Evolutionary conservation across 768 basidiomycete genomes (phyloP).

Genomic region (Coprinellus micaceus): DNA sequence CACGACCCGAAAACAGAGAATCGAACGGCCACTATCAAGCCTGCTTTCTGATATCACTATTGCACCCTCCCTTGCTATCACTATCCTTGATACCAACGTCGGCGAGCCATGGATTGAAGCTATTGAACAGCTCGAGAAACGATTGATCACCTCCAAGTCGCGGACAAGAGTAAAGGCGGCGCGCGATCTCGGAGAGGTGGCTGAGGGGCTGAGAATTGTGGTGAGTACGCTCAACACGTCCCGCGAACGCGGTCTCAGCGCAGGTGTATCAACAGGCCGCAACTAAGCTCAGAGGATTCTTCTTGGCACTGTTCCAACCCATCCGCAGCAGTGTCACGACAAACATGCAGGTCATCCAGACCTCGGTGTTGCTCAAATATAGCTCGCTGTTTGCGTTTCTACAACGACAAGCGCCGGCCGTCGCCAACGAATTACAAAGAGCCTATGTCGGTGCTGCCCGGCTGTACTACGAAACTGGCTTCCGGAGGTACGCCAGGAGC

Average conservation of each 20-base stretch:
- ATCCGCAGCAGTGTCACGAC: constrained; percentile 81
- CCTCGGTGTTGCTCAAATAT: constrained; percentile 81
- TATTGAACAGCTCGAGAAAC: constrained; percentile 77
- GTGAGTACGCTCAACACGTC: constrained; percentile 40
- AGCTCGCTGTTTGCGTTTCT: constrained; percentile 80
- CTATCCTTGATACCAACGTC: constrained; percentile 81
- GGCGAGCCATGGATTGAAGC: constrained; percentile 85
- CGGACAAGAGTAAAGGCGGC: constrained; percentile 85
- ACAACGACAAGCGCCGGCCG: constrained; percentile 72
- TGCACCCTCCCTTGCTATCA: constrained; percentile 70
- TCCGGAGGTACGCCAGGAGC: constrained; percentile 83
- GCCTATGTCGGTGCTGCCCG: constrained; percentile 81
- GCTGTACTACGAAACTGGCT: constrained; percentile 93
- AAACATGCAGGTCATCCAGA: constrained; percentile 91
- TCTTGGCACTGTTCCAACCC: constrained; percentile 78
- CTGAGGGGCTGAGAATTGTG: constrained; percentile 84
- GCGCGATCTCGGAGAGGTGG: constrained; percentile 75
- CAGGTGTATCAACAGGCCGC: constrained; percentile 56
- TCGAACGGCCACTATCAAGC: constrained; percentile 81
- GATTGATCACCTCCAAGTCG: constrained; percentile 62
- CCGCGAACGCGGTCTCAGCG: neutral
- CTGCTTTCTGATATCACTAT: constrained; percentile 79
- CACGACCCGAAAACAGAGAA: constrained; percentile 59
- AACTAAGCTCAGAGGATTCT: constrained; percentile 83
- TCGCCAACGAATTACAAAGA: constrained; percentile 84